phyloP scores from a whole-genome alignment of 345 rosid genomes.

The Euphorbia pulcherrima region DNA sequence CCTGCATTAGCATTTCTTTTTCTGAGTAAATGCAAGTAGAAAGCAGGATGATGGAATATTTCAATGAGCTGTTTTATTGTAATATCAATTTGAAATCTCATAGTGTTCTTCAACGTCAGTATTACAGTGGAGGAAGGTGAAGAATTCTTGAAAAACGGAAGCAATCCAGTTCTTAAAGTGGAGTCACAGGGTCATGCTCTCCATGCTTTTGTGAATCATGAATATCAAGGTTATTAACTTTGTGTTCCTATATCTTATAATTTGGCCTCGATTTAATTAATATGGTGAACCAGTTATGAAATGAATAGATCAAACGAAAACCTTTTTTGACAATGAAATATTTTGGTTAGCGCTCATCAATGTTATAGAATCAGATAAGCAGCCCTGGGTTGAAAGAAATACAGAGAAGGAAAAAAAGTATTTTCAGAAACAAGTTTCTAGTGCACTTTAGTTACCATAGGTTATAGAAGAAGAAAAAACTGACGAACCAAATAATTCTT shows the following conservation, averaged over 20 bases:
- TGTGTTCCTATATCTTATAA: slow-evolving; percentile 8
- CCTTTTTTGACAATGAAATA: background rate
- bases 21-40: background rate
- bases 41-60: background rate
- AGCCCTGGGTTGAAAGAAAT: background rate
- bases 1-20: background rate
- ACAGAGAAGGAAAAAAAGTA: background rate
- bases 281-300: background rate
- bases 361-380: background rate
- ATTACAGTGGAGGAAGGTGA: slow-evolving; percentile 50
- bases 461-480: background rate
- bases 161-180: slow-evolving; percentile 52
- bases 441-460: background rate
- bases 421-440: background rate
- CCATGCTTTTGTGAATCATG: slow-evolving; percentile 73
- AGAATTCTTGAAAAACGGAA: slow-evolving; percentile 55
- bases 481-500: background rate
- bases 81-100: slow-evolving; percentile 16
- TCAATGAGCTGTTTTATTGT: background rate
- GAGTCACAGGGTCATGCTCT: slow-evolving; percentile 94
- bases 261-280: background rate
- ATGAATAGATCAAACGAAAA: background rate
- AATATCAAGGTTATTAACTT: slow-evolving; percentile 49
- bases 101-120: slow-evolving; percentile 37
- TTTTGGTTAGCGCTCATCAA: background rate